Percentiles rank a stretch among this genome's conserved stretches.
phyloP scores from a whole-genome alignment of 176 grass and related monocot species.

The Triticum dicoccoides region DNA sequence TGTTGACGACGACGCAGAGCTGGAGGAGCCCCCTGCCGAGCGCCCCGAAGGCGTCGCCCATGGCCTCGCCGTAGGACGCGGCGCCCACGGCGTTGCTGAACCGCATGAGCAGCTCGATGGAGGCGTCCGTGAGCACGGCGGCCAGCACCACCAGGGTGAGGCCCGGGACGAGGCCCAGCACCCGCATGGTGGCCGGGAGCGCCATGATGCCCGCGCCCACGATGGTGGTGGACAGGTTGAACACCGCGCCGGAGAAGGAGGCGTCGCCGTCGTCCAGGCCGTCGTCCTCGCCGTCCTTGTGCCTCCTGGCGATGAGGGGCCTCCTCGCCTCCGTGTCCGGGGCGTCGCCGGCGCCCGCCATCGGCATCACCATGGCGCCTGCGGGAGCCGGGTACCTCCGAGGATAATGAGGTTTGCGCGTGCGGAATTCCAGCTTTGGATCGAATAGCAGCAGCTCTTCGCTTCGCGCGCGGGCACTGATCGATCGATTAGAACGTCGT shows the following conservation, averaged over 20 bases:
- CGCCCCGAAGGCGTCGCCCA: constrained; percentile 80
- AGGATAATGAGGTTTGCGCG: constrained; percentile 24
- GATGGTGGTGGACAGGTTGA: constrained; percentile 91
- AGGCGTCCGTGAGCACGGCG: constrained; percentile 76
- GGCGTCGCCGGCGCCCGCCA: constrained; percentile 17
- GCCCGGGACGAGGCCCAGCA: constrained; percentile 76
- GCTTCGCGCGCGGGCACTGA: not conserved
- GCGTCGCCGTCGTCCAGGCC: constrained; percentile 49
- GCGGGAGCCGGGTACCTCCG: not conserved
- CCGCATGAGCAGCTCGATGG: constrained; percentile 74
- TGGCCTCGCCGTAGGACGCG: constrained; percentile 59
- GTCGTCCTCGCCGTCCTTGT: constrained; percentile 23
- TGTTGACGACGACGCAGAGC: constrained; percentile 77
- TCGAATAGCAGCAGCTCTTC: not conserved
- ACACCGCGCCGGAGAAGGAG: constrained; percentile 74
- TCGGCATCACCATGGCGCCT: constrained; percentile 40
- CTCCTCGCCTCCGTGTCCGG: constrained; percentile 29
- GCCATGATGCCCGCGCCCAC: constrained; percentile 97
- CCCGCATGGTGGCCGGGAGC: constrained; percentile 89
- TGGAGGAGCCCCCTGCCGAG: constrained; percentile 66
- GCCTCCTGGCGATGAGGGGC: constrained; percentile 54
- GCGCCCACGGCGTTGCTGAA: constrained; percentile 68
- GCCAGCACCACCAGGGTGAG: constrained; percentile 65
- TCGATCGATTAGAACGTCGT: not conserved
- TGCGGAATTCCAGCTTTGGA: constrained; percentile 39